Evolutionary conservation across 2,329 filamentous ascomycete genomes (phyloP), one percentile per base, ranked within the genome.

Genomic region (Talaromyces amestolkiae): DNA sequence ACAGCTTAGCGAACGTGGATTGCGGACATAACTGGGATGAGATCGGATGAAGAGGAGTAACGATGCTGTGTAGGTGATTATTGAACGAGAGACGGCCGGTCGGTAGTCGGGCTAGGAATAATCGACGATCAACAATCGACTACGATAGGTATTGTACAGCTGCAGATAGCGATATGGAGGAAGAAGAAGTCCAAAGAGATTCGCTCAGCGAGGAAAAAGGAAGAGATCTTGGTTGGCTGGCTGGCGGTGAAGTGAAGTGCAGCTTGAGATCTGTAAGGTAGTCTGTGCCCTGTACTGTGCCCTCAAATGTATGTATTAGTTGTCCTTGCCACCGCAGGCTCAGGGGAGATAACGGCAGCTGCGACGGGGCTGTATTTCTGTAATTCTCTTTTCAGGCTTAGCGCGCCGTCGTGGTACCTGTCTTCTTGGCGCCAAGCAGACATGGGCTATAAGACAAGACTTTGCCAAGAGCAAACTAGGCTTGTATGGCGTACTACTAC

Each of bases 271-370:
- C 24, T 53, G 27, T 31, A 53, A 10, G n/a, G 49, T 17, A 51
- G 47, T 27, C 47, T 51, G 47, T 51, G 24, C 19, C 45, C 19
- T 47, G 45, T 24, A 4, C 9, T 9, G 41, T 27, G 35, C 27
- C 27, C 49, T 53, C 24, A 53, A 51, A 53, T 31, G 49, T 15
- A 53, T 31, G n/a, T 2, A 6, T 5, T 31, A 33, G 9, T n/a
- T 54, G 49, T 54, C 27, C 51, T 54, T 56, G 53, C 53, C 31
- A 56, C 53, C 22, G 2, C 9, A 37, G 35, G 31, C 33, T 37
- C 53, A 56, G 53, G 53, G 53, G 53, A 56, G 53, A 56, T 56
- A 56, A 54, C 51, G 51, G 51, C 49, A 53, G 31, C 51, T 54
- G 10, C 33, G n/a, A 39, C 17, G 33, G 53, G 53, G n/a, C 53